Percentiles rank a stretch among this genome's conserved stretches.
Evolutionary conservation across 2,329 filamentous ascomycete genomes (phyloP).

Genomic region (Sporothrix variecibatus): DNA sequence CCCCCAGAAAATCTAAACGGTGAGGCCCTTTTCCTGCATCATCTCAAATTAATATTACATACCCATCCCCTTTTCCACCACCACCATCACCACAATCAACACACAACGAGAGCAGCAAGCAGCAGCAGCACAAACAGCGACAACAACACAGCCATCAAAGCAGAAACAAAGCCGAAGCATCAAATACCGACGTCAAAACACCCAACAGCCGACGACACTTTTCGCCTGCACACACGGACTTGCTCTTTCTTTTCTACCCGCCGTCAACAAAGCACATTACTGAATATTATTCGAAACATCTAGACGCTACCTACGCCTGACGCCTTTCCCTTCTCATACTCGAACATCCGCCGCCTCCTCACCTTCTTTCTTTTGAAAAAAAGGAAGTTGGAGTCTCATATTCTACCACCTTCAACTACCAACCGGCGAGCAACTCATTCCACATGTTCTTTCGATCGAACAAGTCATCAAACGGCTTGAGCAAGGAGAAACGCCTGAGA

Average conservation of each 20-base stretch:
- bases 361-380: background rate
- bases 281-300: background rate
- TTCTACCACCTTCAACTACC: background rate
- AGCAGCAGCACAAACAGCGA: slow-evolving; percentile 9
- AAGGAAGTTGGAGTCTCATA: background rate
- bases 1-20: slow-evolving; percentile 26
- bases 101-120: slow-evolving; percentile 18
- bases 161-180: background rate
- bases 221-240: background rate
- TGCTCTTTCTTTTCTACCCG: background rate
- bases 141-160: background rate
- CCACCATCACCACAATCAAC: background rate
- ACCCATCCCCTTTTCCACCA: slow-evolving; percentile 6
- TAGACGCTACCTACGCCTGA: background rate
- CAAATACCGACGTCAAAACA: slow-evolving; percentile 7
- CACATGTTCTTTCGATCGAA: slow-evolving; percentile 52
- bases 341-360: background rate
- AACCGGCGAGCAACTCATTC: slow-evolving; percentile 28
- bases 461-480: slow-evolving; percentile 41
- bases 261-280: background rate
- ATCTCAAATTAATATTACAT: slow-evolving; percentile 13
- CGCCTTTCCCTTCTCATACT: background rate
- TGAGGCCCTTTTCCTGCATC: slow-evolving; percentile 20
- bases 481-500: slow-evolving; percentile 43
- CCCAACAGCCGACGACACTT: background rate